phyloP scores from a whole-genome alignment of 140 eudicot species.

The Cichorium intybus region DNA sequence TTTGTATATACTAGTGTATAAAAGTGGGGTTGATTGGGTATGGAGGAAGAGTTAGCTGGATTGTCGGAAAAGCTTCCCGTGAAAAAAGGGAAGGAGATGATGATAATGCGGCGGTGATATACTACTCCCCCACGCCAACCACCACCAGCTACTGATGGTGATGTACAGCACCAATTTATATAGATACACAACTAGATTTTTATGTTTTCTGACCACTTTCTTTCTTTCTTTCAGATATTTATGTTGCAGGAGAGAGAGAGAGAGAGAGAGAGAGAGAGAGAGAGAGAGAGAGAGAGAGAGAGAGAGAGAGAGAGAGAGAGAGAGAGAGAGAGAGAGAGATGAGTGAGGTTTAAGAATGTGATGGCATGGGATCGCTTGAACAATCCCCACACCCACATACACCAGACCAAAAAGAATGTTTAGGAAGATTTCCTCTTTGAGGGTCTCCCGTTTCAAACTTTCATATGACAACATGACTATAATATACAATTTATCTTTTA shows the following conservation, averaged over 20 bases:
- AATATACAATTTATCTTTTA: neutral
- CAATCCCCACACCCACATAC: slow-evolving; percentile 26
- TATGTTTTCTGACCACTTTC: slow-evolving; percentile 22
- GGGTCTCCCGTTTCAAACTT: slow-evolving; percentile 38
- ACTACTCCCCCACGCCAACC: slow-evolving; percentile 9
- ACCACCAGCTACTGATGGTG: slow-evolving; percentile 66
- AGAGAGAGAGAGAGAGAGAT: slow-evolving; percentile 24
- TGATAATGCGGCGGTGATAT: slow-evolving; percentile 35
- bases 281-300: slow-evolving; percentile 9
- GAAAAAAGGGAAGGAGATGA: slow-evolving; percentile 26
- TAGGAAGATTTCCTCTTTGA: slow-evolving; percentile 32
- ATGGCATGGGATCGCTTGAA: slow-evolving; percentile 41
- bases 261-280: slow-evolving; percentile 11
- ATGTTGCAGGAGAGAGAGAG: slow-evolving; percentile 14
- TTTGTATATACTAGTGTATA: slow-evolving; percentile 18
- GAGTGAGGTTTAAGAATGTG: slow-evolving; percentile 44
- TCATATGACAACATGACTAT: slow-evolving; percentile 21
- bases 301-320: slow-evolving; percentile 14
- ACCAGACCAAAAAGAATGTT: slow-evolving; percentile 47
- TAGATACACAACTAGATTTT: slow-evolving; percentile 20
- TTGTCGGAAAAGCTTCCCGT: slow-evolving; percentile 46
- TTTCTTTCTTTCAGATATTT: slow-evolving; percentile 24
- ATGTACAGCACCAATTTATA: slow-evolving; percentile 21
- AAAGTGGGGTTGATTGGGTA: slow-evolving; percentile 24
- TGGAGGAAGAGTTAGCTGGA: slow-evolving; percentile 45